Evolutionary conservation across 2,329 filamentous ascomycete genomes (phyloP), one percentile per base, ranked within the genome.

Genomic region (Paracorniculantispora psalliotae): DNA sequence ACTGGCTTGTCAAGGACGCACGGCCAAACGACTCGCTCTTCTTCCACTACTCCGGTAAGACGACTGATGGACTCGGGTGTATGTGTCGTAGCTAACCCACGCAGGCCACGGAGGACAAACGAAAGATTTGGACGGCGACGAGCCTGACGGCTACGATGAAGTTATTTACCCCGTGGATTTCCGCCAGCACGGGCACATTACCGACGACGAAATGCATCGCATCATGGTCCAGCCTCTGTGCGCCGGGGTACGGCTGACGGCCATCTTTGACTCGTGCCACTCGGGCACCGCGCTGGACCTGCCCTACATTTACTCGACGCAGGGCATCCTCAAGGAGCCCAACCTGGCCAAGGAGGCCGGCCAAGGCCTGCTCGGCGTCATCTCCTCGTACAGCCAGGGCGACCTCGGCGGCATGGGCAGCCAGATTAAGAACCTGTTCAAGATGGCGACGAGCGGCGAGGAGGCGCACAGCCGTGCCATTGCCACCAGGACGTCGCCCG

Each of bases 1-100:
- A 97, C 72, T 97, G 93, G 93, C 78, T 97, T 21, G 91, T 97
- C 60, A 96, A 96, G 75, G 92, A 96, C 69, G 92, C 93, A 4
- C 84, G 84, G 60, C 90, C 92, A 0, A 96, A 97, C 70, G 93
- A 97, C 71, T 96, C 93, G 4, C 81, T 97, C 7, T 97, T 97
- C 77, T 97, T 97, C 78, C 93, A 97, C 75, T 97, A 96, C 73
- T 96, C 92, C 41, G 92, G 90, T 92, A 75, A 66, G 83, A 9
- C 13, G 9, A 9, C 23, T 19, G 25, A n/a, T 19, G 35, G n/a
- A 8, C 30, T 12, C 2, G 5, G 9, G 12, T 23, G 28, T 6
- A 7, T n/a, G 52, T n/a, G 63, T 26, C 12, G 65, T 33, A 26
- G 33, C 50, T 59, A 53, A 46, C 62, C 61, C 43, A 25, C 17